phyloP scores from a whole-genome alignment of 2,329 filamentous ascomycete species.

The Neofusicoccum ribis region DNA sequence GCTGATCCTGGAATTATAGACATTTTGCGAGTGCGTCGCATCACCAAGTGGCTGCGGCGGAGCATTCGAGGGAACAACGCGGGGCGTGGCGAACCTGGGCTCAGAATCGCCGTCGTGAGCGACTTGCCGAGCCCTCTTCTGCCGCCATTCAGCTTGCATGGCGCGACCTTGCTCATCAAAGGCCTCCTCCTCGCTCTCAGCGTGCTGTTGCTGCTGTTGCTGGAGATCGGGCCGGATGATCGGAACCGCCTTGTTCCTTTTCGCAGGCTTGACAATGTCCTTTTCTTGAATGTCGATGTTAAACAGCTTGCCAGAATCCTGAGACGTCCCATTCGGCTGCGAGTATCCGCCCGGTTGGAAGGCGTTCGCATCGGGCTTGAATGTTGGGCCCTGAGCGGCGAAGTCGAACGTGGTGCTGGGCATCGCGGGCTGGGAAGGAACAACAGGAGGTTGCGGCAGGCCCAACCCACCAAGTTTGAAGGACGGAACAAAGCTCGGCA shows the following conservation, averaged over 20 bases:
- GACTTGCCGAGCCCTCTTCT: slow-evolving; percentile 71
- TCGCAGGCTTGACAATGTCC: slow-evolving; percentile 65
- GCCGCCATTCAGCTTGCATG: slow-evolving; percentile 64
- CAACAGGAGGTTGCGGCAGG: not conserved
- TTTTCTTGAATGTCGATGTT: slow-evolving; percentile 49
- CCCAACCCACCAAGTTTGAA: slow-evolving; percentile 31
- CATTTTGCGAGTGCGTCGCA: slow-evolving; percentile 28
- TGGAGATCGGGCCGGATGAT: slow-evolving; percentile 65
- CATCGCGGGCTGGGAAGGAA: slow-evolving; percentile 12
- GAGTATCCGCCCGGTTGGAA: not conserved
- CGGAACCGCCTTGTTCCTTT: slow-evolving; percentile 79
- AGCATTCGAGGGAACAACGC: slow-evolving; percentile 34
- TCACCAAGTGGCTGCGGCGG: slow-evolving; percentile 32
- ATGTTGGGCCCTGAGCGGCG: slow-evolving; percentile 23
- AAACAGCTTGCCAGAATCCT: slow-evolving; percentile 18
- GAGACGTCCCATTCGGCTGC: not conserved
- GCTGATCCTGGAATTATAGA: slow-evolving; percentile 27
- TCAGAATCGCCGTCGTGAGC: slow-evolving; percentile 70
- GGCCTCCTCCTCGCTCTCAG: slow-evolving; percentile 32
- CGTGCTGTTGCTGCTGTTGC: slow-evolving; percentile 39
- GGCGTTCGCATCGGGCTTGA: slow-evolving; percentile 29
- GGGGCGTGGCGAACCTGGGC: slow-evolving; percentile 65
- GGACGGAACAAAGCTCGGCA: slow-evolving; percentile 68
- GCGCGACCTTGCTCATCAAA: slow-evolving; percentile 64
- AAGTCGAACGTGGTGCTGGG: slow-evolving; percentile 22